Evolutionary conservation across 2,329 filamentous ascomycete genomes (phyloP).

Genomic region (Monosporascus ibericus): DNA sequence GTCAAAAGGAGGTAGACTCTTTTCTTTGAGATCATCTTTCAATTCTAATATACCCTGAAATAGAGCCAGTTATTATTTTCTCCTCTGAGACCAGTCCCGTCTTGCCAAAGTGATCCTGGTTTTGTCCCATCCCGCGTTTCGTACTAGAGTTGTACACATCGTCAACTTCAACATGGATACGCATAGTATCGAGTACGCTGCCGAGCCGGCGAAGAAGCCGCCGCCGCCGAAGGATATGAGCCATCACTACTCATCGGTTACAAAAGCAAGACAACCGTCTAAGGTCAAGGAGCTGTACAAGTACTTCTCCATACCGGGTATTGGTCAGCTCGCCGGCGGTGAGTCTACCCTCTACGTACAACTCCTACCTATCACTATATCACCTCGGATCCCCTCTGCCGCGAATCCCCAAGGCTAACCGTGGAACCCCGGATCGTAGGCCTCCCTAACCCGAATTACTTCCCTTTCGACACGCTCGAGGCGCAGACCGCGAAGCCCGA

Average conservation of each 20-base stretch:
- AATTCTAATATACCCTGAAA: too few relatives aligned
- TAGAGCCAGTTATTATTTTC: neutral
- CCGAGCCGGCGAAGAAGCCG: slow-evolving; percentile 24
- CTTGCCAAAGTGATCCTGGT: too few relatives aligned
- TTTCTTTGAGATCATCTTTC: too few relatives aligned
- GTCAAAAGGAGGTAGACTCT: too few relatives aligned
- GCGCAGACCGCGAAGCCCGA: slow-evolving; percentile 69
- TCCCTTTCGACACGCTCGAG: slow-evolving; percentile 87
- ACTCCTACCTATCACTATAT: neutral
- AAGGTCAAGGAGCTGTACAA: slow-evolving; percentile 79
- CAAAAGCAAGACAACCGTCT: slow-evolving; percentile 58
- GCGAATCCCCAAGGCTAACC: slow-evolving; percentile 1
- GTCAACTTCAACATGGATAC: slow-evolving; percentile 14
- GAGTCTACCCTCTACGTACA: slow-evolving; percentile 1
- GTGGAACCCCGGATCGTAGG: slow-evolving; percentile 40
- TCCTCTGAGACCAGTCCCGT: too few relatives aligned
- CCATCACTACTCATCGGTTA: slow-evolving; percentile 69
- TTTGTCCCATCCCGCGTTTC: too few relatives aligned
- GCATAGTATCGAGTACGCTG: slow-evolving; percentile 3
- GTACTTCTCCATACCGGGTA: slow-evolving; percentile 65
- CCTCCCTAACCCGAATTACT: slow-evolving; percentile 73
- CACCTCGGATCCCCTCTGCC: neutral
- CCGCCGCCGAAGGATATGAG: slow-evolving; percentile 66
- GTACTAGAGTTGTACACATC: neutral
- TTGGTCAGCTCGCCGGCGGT: slow-evolving; percentile 59